Conservation (phyloP, 257 asterid genomes). For the Solanum virginianum region DNA sequence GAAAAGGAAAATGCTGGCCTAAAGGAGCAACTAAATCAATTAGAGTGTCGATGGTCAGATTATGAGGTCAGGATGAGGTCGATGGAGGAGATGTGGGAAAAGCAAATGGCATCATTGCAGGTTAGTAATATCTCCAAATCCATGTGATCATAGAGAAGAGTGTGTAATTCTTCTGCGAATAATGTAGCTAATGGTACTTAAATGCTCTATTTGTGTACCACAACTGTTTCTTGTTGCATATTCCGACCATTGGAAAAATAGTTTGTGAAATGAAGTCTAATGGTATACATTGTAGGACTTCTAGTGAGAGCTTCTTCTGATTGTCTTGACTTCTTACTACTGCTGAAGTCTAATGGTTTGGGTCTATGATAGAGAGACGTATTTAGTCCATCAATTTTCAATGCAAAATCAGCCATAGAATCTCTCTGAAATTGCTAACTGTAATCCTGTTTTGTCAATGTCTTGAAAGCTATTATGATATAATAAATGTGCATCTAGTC, state of each 20-base stretch:
- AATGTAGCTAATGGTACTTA: not conserved
- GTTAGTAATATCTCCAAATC: conserved; percentile 19
- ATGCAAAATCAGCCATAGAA: not conserved
- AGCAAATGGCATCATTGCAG: conserved; percentile 49
- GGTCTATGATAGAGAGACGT: not conserved
- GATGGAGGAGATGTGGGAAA: conserved; percentile 53
- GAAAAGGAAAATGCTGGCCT: conserved; percentile 47
- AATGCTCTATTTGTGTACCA: not conserved
- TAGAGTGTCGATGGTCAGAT: conserved; percentile 39
- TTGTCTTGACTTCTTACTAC: not conserved
- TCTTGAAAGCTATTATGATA: not conserved
- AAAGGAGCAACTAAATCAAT: conserved; percentile 37
- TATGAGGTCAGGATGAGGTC: conserved; percentile 53
- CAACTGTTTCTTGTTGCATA: not conserved
- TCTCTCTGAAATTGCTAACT: not conserved
- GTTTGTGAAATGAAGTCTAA: not conserved
- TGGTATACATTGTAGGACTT: not conserved
- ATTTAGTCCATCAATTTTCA: not conserved
- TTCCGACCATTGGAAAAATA: not conserved
- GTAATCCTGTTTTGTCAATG: not conserved
- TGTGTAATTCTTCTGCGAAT: not conserved
- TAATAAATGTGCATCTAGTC: not conserved
- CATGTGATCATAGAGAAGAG: not conserved
- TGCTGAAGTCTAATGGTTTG: not conserved
- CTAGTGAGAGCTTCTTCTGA: not conserved